Evolutionary conservation across 2,329 filamentous ascomycete genomes (phyloP), one percentile per base, ranked within the genome.

Genomic region (Aplosporella prunicola): DNA sequence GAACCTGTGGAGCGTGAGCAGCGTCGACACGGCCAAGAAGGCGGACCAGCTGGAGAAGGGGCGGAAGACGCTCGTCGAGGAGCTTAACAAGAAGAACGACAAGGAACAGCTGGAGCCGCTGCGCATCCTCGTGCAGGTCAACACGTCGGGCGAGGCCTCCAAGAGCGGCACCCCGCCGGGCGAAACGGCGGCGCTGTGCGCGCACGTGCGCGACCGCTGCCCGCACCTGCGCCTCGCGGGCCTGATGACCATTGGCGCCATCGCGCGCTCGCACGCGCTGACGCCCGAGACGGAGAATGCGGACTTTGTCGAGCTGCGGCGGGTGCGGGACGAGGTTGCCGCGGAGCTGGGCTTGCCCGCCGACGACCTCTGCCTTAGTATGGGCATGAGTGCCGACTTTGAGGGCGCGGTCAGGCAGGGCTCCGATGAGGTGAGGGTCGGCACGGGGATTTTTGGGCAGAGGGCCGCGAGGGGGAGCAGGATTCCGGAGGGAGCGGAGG

Each of bases 331-430:
- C 56, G 60, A 74, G 10, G 76, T 95, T 2, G 74, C 70, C 2
- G 53, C 63, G 52, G 80, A 78, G 47, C 52, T 88, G 35, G 74
- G 68, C 0, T 48, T 76, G 26, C 56, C 66, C 11, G 56, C 67
- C 11, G 62, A 66, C n/a, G 69, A 71, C 43, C 56, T 95, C 50
- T 87, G 95, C 67, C 60, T 96, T 61, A 95, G 88, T 61, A 98
- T 98, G 89, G 89, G 89, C 5, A 98, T 98, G 91, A 95, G 87
- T 56, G 78, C 85, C 53, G 91, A 98, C 60, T 98, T 89, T 58
- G 88, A 94, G 66, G 82, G 80, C 6, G 91, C 91, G 1, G 80
- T 96, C 52, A 63, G 61, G 9, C 67, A 86, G 67, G 91, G 91
- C 0, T 95, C 88, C 62, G 72, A 76, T 49, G 87, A 96, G 68